Base-by-base conservation (phyloP, 805 yeast genomes). In the Ogataea corticis region DNA sequence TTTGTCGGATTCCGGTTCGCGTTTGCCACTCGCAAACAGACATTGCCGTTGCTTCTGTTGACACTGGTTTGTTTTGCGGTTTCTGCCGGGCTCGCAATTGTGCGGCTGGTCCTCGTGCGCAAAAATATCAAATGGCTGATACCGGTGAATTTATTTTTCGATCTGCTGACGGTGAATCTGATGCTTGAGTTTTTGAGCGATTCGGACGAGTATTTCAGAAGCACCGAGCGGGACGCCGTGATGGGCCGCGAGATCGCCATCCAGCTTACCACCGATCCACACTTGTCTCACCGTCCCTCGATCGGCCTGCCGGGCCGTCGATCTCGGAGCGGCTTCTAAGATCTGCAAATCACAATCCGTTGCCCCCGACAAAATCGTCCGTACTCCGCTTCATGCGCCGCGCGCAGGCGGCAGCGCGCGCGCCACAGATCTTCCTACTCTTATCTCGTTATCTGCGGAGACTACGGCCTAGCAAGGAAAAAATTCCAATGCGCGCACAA, bases 171-270 rank as follows among this genome's bases (percentile, higher is more conserved):
- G 2, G 65, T 75, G 13, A 76, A 82, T 1, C 68, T 78, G n/a
- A 70, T 80, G 1, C 83, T 86, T 86, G 87, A 83, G 62, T 80
- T 88, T 85, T 62, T 81, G 9, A 76, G 70, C 53, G 74, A 79
- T 37, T 79, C 82, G 32, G 73, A 76, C 48, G 56, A 69, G n/a
- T 56, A 76, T 31, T 83, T 80, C 48, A 68, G 72, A 48, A 61
- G 71, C 23, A 60, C 66, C 30, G 87, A 83, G 50, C 65, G 72
- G 38, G 67, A 68, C 51, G 83, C 84, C 0, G 77, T 84, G 7
- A 69, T 83, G 37, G 90, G 90, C 0, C 71, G 88, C 50, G 70
- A 77, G 49, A 73, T 82, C 17, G 34, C 27, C 21, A 21, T 21
- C 25, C 25, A 9, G 25, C 9, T 9, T 21, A 21, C 25, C 25